A percentile compares a stretch with the other conserved stretches of the same genome.
These are phyloP conservation scores for Trifolium subterraneum DNA, from an alignment of 306 rosid genomes.

Conservation along the genomic window DNA sequence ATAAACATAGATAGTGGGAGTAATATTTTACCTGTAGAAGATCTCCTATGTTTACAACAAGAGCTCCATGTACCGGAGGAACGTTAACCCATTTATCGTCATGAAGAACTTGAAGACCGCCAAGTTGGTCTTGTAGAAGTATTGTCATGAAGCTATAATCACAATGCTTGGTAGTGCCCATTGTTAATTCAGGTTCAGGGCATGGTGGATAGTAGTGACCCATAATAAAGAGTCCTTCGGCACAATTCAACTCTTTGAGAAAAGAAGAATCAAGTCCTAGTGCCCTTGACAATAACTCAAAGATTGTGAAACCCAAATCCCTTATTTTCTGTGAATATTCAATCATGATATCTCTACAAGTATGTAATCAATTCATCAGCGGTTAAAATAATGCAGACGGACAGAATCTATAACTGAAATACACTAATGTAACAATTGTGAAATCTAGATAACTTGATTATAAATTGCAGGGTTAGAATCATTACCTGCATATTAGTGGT, in stretches of 20 bases:
- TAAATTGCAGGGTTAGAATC: no score
- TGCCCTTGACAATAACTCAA: constrained; percentile 57
- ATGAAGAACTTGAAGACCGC: constrained; percentile 54
- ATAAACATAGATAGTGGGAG: background rate
- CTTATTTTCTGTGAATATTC: constrained; percentile 48
- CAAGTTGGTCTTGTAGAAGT: constrained; percentile 55
- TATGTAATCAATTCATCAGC: background rate
- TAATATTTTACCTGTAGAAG: constrained; percentile 34
- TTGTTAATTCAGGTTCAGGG: constrained; percentile 43
- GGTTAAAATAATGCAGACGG: background rate
- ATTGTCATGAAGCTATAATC: constrained; percentile 45
- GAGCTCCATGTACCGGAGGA: background rate
- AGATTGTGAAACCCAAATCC: constrained; percentile 41
- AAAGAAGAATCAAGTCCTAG: constrained; percentile 37
- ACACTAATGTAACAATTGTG: background rate
- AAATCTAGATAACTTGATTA: background rate
- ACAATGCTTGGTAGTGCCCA: constrained; percentile 36
- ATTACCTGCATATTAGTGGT: background rate
- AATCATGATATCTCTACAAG: constrained; percentile 43
- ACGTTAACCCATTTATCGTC: background rate
- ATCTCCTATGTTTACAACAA: constrained; percentile 1
- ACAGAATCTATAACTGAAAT: background rate
- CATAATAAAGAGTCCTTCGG: constrained; percentile 29
- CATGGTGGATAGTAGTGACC: constrained; percentile 38
- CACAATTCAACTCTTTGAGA: constrained; percentile 38